Evolutionary conservation across 805 yeast species (phyloP), one percentile per base, ranked within the genome.

Genomic region (Millerozyma miso): DNA sequence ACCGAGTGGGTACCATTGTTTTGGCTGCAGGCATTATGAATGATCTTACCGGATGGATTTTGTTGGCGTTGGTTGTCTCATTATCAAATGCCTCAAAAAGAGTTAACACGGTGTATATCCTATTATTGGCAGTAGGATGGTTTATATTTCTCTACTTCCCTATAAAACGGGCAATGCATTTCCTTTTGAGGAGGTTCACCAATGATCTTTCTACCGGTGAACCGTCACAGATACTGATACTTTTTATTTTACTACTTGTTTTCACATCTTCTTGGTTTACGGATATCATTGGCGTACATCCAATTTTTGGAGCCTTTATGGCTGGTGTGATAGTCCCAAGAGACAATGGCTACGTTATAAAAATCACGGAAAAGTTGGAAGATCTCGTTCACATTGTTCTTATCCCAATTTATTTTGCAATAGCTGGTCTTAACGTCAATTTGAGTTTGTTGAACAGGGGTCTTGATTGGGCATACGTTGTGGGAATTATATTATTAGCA

Each of bases 241-340:
- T 80, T 62, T 55, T 74, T 26, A 76, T 84, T 26, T 51, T 86
- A 42, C 49, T 79, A 6, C 56, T 79, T 43, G 81, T 80, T 49
- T 77, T 86, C 46, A 59, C 75, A 3, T 83, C 90, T 3, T 79
- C 93, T 1, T 86, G 85, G 61, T 84, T 79, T 58, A 86, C 95
- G 2, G 90, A 85, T 58, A 83, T 86, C 44, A 83, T 86, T 48
- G 95, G 95, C 4, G 91, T 85, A 8, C 95, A 86, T 61, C 85
- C 93, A 0, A 86, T 86, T 51, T 86, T 86, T 62, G 95, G 95
- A 34, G 93, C 91, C 0, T 87, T 86, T 54, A 73, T 86, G 62
- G 79, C 81, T 10, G 95, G 95, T 3, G 67, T 83, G 26, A 77
- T 86, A 40, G 76, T 85, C 4, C 95, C 95, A 6, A 71, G 91